Evolutionary conservation across 1,139 yeast species (phyloP).

Genomic region (Nakaseomyces sp.): DNA sequence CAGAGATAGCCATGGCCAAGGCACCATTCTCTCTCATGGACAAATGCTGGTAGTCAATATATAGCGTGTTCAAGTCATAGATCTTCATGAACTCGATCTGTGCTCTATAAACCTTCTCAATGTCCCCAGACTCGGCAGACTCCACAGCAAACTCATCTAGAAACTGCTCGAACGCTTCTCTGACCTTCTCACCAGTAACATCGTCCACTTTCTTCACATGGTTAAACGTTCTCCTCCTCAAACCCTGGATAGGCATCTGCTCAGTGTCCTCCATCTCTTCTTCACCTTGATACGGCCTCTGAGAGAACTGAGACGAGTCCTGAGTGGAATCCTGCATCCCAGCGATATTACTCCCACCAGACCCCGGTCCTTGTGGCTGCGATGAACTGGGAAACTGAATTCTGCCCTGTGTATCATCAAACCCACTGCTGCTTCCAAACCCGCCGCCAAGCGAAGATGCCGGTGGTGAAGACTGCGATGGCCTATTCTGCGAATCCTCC

Average conservation of each 20-base stretch:
- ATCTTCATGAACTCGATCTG: slow-evolving; percentile 77
- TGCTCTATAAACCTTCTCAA: slow-evolving; percentile 59
- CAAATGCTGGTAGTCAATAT: slow-evolving; percentile 77
- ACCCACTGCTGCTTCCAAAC: slow-evolving; percentile 26
- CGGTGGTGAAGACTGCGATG: slow-evolving; percentile 28
- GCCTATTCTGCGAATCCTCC: slow-evolving; percentile 15
- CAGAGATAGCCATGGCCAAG: slow-evolving; percentile 79
- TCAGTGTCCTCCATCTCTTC: slow-evolving; percentile 10
- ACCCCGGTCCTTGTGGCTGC: slow-evolving; percentile 21
- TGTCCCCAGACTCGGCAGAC: slow-evolving; percentile 25
- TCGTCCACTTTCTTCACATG: slow-evolving; percentile 83
- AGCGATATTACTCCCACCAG: slow-evolving; percentile 2
- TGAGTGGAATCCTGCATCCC: slow-evolving; percentile 6
- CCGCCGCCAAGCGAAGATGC: slow-evolving; percentile 30
- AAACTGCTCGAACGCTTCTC: slow-evolving; percentile 83
- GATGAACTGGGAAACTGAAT: slow-evolving; percentile 31
- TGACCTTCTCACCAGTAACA: slow-evolving; percentile 86
- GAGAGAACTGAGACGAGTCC: slow-evolving; percentile 20
- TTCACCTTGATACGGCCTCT: slow-evolving; percentile 17
- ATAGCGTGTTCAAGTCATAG: slow-evolving; percentile 69
- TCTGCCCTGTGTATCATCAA: slow-evolving; percentile 22
- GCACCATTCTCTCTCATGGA: slow-evolving; percentile 74
- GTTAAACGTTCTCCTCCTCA: slow-evolving; percentile 37
- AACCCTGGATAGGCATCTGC: slow-evolving; percentile 25
- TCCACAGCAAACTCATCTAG: slow-evolving; percentile 47